Base-by-base conservation (phyloP, 768 basidiomycete genomes). In the Phlegmacium glaucopus region DNA sequence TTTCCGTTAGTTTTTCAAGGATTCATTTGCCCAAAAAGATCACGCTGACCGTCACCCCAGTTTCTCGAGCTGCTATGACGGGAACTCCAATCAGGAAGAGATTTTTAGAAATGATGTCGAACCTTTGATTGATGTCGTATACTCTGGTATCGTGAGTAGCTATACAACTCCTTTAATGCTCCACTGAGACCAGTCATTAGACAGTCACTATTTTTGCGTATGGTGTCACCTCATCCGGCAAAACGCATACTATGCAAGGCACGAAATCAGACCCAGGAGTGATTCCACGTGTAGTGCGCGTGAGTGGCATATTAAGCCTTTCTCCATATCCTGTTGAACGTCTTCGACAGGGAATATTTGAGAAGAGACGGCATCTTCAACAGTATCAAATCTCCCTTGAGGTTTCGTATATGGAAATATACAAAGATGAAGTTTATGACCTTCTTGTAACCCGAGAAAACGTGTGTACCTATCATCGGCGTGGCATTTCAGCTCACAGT, bases 211-310 rank as follows among this genome's bases (percentile, higher is more conserved):
- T 94, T 12, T 93, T 94, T 53, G 88, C 90, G 1, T 94, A 94
- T 65, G 92, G 92, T 6, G 90, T 93, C 10, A 94, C 90, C 9
- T 91, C 89, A 1, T 90, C 87, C 5, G 92, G 91, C 13, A 94
- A 93, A 72, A 94, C 91, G 0, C 82, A 92, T 63, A 95, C 93
- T 0, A 94, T 95, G 89, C 91, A 94, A 67, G 92, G 92, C 30
- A 82, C 75, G 6, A 75, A 66, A 30, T 40, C 72, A 1, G 75
- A 88, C 27, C 88, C 87, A n/a, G 92, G 92, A 1, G 84, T 94
- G 45, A 94, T 94, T 53, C 90, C 90, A 17, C 77, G 89, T 22
- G 82, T 83, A 6, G 82, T 94, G n/a, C 66, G 79, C 61, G 90
- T 85, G 50, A 39, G 78, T 57, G 22, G n/a, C 18, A 15, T 34